A percentile compares a stretch with the other conserved stretches of the same genome.
Evolutionary conservation across 768 basidiomycete genomes (phyloP).

Genomic region (Gautieria morchelliformis): DNA sequence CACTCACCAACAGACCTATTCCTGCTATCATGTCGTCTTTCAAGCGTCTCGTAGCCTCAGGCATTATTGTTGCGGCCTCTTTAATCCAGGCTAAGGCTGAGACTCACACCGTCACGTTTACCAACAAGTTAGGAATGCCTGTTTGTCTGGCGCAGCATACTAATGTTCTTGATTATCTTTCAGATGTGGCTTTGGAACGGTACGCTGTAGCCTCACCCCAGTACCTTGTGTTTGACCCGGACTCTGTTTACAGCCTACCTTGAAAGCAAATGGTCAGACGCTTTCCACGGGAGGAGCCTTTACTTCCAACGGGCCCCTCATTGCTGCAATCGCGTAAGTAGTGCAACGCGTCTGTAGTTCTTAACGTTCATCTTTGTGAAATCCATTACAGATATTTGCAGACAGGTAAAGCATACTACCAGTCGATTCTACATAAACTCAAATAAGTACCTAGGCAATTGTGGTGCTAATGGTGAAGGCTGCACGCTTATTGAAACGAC

Average conservation of each 20-base stretch:
- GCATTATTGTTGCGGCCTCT: no score
- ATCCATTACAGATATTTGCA: constrained; percentile 10
- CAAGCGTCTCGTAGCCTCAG: no score
- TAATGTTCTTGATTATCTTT: neutral
- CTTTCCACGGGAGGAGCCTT: constrained; percentile 29
- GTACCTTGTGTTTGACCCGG: neutral
- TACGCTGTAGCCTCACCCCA: constrained; percentile 11
- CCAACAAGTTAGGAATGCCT: constrained; percentile 31
- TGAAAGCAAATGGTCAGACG: constrained; percentile 29
- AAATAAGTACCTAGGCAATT: constrained; percentile 23
- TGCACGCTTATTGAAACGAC: constrained; percentile 40
- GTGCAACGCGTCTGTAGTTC: constrained; percentile 24
- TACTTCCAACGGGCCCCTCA: constrained; percentile 23
- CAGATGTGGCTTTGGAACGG: constrained; percentile 33
- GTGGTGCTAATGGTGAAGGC: constrained; percentile 36
- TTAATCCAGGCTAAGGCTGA: neutral
- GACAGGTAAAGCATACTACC: constrained; percentile 6
- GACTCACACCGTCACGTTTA: constrained; percentile 34
- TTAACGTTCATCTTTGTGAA: constrained; percentile 13
- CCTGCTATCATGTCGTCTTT: no score
- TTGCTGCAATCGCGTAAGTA: constrained; percentile 35
- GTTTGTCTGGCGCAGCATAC: no score
- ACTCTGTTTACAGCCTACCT: constrained; percentile 23
- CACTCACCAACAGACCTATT: no score
- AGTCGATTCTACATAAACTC: neutral